phyloP scores from a whole-genome alignment of 2,329 filamentous ascomycete genomes.

The Hortaea sp. region DNA sequence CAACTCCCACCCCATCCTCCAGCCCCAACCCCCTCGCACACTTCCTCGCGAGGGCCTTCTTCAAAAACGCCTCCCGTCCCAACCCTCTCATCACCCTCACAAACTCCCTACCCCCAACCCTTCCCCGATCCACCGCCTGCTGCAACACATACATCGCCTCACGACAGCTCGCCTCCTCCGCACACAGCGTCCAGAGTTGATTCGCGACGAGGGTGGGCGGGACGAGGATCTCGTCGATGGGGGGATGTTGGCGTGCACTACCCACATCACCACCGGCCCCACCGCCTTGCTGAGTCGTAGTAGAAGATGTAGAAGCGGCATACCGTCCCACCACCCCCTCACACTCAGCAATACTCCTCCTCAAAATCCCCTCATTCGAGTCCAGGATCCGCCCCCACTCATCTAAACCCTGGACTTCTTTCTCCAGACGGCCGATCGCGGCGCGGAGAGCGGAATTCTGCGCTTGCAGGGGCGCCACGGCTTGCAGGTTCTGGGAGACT shows the following conservation, averaged over 20 bases:
- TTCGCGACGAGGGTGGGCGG: slow-evolving; percentile 87
- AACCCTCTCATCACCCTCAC: slow-evolving; percentile 62
- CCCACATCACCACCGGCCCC: too few relatives aligned
- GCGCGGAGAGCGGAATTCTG: slow-evolving; percentile 68
- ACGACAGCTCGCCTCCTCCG: slow-evolving; percentile 76
- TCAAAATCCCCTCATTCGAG: slow-evolving; percentile 69
- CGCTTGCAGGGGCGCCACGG: slow-evolving; percentile 63
- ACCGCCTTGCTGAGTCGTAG: too few relatives aligned
- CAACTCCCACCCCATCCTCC: slow-evolving; percentile 13
- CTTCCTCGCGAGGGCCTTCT: slow-evolving; percentile 71
- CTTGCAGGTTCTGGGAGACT: slow-evolving; percentile 61
- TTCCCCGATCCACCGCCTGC: slow-evolving; percentile 61
- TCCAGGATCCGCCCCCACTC: slow-evolving; percentile 61
- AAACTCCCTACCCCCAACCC: slow-evolving; percentile 63
- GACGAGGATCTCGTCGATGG: slow-evolving; percentile 85
- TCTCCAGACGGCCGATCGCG: slow-evolving; percentile 59
- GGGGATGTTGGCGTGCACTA: slow-evolving; percentile 60
- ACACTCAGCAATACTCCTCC: slow-evolving; percentile 65
- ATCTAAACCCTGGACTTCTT: slow-evolving; percentile 62
- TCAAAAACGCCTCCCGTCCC: slow-evolving; percentile 71
- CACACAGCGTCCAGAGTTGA: slow-evolving; percentile 80
- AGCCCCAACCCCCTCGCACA: slow-evolving; percentile 69
- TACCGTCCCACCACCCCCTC: slow-evolving; percentile 54
- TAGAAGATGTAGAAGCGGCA: slow-evolving; percentile 31
- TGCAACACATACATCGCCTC: slow-evolving; percentile 80